phyloP scores from a whole-genome alignment of 2,329 filamentous ascomycete genomes.

The Penicillium crustosum region DNA sequence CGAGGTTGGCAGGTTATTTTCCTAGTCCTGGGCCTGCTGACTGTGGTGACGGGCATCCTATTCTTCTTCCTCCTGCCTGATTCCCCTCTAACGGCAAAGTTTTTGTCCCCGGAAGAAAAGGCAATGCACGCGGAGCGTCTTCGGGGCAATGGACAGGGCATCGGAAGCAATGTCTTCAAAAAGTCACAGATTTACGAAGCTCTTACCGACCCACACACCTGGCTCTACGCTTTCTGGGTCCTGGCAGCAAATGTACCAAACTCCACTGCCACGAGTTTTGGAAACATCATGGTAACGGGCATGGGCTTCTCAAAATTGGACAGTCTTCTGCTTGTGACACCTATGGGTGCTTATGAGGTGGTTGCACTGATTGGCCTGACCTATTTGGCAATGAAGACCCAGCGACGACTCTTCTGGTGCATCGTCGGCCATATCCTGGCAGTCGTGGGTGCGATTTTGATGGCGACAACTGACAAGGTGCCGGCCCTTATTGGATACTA shows the following conservation, averaged over 20 bases:
- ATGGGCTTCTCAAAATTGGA: slow-evolving; percentile 39
- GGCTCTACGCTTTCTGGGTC: slow-evolving; percentile 38
- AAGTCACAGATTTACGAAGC: slow-evolving; percentile 38
- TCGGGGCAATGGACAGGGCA: slow-evolving; percentile 38
- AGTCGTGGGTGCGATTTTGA: slow-evolving; percentile 40
- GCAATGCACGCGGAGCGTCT: slow-evolving; percentile 35
- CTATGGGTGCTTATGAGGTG: slow-evolving; percentile 41
- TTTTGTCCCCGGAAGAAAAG: slow-evolving; percentile 36
- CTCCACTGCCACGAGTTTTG: slow-evolving; percentile 40
- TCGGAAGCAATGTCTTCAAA: slow-evolving; percentile 38
- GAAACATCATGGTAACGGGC: slow-evolving; percentile 40
- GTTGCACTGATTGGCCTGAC: slow-evolving; percentile 40
- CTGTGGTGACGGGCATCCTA: slow-evolving; percentile 35
- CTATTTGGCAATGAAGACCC: slow-evolving; percentile 38
- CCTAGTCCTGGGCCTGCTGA: slow-evolving; percentile 39
- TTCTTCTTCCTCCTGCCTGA: slow-evolving; percentile 42
- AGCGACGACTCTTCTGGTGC: slow-evolving; percentile 37
- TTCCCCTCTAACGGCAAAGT: slow-evolving; percentile 34
- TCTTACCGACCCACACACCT: slow-evolving; percentile 37
- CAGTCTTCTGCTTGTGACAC: slow-evolving; percentile 40
- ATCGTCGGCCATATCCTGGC: slow-evolving; percentile 39
- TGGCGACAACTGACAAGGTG: slow-evolving; percentile 40
- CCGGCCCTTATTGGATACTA: slow-evolving; percentile 42
- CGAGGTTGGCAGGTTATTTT: slow-evolving; percentile 43
- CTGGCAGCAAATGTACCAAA: slow-evolving; percentile 43